Percentiles rank a stretch among this genome's conserved stretches.
These are phyloP conservation scores for Debaryomycetaceae sp. DNA, from an alignment of 1,139 yeast genomes.

Conservation along the genomic window DNA sequence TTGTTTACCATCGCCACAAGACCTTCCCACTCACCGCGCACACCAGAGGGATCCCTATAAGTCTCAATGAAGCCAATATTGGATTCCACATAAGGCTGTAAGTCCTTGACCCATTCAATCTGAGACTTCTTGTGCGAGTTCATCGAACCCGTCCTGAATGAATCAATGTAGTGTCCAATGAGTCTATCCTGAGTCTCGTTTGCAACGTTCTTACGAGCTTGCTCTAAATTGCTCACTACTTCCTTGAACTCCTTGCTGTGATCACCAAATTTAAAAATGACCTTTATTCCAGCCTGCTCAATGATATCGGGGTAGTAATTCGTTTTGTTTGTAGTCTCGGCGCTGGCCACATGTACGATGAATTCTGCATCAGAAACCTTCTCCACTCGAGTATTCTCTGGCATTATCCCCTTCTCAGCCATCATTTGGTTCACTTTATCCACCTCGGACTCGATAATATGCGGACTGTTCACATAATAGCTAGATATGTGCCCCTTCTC, in stretches of 20 bases:
- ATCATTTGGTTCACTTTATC: constrained; percentile 63
- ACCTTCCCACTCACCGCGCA: constrained; percentile 93
- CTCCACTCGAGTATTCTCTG: constrained; percentile 76
- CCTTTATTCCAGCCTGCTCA: constrained; percentile 24
- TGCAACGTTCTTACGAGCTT: constrained; percentile 64
- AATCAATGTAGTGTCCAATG: constrained; percentile 61
- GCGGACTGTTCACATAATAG: constrained; percentile 57
- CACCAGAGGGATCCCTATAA: constrained; percentile 88
- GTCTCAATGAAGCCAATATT: constrained; percentile 91
- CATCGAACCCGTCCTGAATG: constrained; percentile 81
- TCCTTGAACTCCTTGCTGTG: constrained; percentile 60
- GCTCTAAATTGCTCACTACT: constrained; percentile 52
- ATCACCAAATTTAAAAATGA: constrained; percentile 72
- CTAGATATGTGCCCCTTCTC: constrained; percentile 71
- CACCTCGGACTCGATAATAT: constrained; percentile 57
- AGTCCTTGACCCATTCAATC: constrained; percentile 81
- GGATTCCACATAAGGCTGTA: constrained; percentile 79
- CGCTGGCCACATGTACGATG: constrained; percentile 61
- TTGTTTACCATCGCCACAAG: constrained; percentile 89
- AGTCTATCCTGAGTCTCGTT: constrained; percentile 67
- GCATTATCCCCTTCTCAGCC: constrained; percentile 62
- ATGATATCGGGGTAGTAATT: constrained; percentile 31
- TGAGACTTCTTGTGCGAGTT: constrained; percentile 83
- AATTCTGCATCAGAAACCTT: constrained; percentile 45
- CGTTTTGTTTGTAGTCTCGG: constrained; percentile 41